Evolutionary conservation across 208 protist species (phyloP).

Genomic region (Acanthamoeba healyi): DNA sequence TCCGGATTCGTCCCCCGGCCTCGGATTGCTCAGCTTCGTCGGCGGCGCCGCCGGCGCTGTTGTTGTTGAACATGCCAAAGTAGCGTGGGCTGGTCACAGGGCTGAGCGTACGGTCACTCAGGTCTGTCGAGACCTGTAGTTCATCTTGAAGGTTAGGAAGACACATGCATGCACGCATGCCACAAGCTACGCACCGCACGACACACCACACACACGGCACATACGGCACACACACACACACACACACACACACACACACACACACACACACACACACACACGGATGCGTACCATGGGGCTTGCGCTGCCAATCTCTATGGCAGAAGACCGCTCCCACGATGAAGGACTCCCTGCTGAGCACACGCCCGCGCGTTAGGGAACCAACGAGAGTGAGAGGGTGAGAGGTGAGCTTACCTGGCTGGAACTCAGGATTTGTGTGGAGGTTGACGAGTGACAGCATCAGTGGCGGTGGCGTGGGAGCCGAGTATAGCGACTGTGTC

Average conservation of each 20-base stretch:
- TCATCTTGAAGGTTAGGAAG: too few species aligned
- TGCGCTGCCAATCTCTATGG: not conserved
- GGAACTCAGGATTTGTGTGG: not conserved
- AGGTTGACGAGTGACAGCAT: not conserved
- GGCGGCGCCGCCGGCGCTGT: not conserved
- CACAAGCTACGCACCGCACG: too few species aligned
- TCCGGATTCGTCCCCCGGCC: not conserved
- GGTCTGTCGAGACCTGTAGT: too few species aligned
- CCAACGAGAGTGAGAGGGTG: too few species aligned
- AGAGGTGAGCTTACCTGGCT: not conserved
- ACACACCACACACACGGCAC: too few species aligned
- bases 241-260: too few species aligned
- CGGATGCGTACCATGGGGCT: not conserved
- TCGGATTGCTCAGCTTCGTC: not conserved
- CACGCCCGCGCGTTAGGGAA: too few species aligned
- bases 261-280: not conserved
- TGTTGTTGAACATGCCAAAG: not conserved
- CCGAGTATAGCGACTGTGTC: not conserved
- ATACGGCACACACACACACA: too few species aligned
- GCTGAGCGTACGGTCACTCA: not conserved
- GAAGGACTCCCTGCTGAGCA: not conserved
- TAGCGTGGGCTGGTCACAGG: not conserved
- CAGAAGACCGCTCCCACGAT: not conserved
- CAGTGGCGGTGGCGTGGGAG: not conserved
- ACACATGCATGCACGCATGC: too few species aligned